Evolutionary conservation across 768 basidiomycete genomes (phyloP).

Genomic region (Pleurotus platypus): DNA sequence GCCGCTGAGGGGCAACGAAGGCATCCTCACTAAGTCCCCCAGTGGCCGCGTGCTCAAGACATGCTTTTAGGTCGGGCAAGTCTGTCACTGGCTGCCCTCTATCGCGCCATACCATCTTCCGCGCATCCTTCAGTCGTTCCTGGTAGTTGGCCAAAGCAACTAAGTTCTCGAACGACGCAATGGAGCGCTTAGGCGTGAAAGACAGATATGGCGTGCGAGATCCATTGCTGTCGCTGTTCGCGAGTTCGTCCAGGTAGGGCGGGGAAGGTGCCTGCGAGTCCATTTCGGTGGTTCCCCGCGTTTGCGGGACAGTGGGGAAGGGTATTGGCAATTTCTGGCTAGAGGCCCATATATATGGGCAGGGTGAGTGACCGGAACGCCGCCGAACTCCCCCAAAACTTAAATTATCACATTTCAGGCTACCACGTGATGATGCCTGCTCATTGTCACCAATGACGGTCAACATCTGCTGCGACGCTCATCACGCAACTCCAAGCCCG

Average conservation of each 20-base stretch:
- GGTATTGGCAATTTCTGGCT: too few relatives aligned
- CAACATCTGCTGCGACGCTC: neutral
- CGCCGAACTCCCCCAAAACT: too few relatives aligned
- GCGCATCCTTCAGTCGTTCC: slow-evolving; percentile 66
- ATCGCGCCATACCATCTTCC: slow-evolving; percentile 81
- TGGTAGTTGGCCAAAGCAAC: slow-evolving; percentile 84
- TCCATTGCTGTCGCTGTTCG: neutral
- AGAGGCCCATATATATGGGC: too few relatives aligned
- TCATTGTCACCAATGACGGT: too few relatives aligned
- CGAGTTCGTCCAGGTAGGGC: neutral
- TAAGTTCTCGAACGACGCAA: slow-evolving; percentile 80
- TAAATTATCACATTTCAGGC: too few relatives aligned
- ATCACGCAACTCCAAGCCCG: neutral
- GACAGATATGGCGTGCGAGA: slow-evolving; percentile 25
- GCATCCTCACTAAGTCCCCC: slow-evolving; percentile 66
- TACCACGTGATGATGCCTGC: too few relatives aligned
- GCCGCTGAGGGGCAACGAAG: neutral
- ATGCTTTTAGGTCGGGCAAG: slow-evolving; percentile 57
- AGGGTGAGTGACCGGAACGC: too few relatives aligned
- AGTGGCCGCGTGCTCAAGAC: slow-evolving; percentile 63
- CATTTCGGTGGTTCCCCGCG: neutral
- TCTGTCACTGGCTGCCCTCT: slow-evolving; percentile 73
- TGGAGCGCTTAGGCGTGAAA: slow-evolving; percentile 52
- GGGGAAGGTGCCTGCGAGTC: neutral
- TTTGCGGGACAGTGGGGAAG: too few relatives aligned